phyloP scores from a whole-genome alignment of 192 early-diverging fungal genomes.

The Podila horticola region DNA sequence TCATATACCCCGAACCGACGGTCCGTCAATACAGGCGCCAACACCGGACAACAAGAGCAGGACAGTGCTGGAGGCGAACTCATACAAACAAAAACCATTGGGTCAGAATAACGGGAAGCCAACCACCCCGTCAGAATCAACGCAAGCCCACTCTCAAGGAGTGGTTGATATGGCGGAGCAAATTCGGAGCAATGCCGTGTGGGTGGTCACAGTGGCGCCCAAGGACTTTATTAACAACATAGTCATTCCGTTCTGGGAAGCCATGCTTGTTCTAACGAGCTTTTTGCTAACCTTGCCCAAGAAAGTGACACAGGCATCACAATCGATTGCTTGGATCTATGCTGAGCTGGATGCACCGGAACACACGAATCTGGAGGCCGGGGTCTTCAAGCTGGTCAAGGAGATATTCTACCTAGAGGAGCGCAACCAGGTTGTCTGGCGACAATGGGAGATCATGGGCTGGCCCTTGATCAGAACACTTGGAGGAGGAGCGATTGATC shows the following conservation, averaged over 20 bases:
- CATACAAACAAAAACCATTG: not conserved
- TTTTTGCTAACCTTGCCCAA: slow-evolving; percentile 25
- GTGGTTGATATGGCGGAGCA: not conserved
- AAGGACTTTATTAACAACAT: slow-evolving; percentile 22
- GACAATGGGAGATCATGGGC: slow-evolving; percentile 60
- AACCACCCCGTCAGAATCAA: not conserved
- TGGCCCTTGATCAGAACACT: slow-evolving; percentile 58
- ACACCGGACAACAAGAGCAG: not conserved
- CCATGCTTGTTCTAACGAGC: slow-evolving; percentile 20
- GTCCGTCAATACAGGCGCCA: not conserved
- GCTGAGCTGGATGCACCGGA: slow-evolving; percentile 49
- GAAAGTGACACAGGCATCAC: slow-evolving; percentile 22
- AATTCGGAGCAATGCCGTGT: not conserved
- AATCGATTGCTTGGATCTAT: slow-evolving; percentile 43
- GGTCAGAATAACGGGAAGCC: not conserved
- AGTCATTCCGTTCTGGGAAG: slow-evolving; percentile 19
- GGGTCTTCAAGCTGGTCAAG: slow-evolving; percentile 38
- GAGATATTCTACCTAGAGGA: slow-evolving; percentile 54
- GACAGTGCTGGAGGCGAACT: not conserved
- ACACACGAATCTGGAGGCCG: slow-evolving; percentile 39
- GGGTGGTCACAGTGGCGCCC: slow-evolving; percentile 29
- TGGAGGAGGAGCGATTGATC: slow-evolving; percentile 58
- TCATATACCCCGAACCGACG: not conserved
- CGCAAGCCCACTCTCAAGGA: not conserved
- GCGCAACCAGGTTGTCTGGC: slow-evolving; percentile 51